Conservation (phyloP, 2,329 filamentous ascomycete genomes). For the Hymenoscyphus occultus region DNA sequence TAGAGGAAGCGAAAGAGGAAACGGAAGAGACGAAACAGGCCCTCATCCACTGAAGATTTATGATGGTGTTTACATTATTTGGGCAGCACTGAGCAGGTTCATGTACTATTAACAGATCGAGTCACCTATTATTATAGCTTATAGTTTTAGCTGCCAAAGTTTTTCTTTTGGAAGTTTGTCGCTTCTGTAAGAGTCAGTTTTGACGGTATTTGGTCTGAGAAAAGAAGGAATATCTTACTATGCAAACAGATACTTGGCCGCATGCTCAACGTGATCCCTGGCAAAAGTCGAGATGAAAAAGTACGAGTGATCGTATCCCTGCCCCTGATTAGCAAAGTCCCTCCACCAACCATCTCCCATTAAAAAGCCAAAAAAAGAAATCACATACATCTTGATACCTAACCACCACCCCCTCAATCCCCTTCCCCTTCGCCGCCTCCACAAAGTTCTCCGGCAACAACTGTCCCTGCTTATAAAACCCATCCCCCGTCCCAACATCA, state of each 20-base stretch:
- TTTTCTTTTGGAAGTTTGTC: slow-evolving; percentile 24
- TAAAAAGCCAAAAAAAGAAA: background rate
- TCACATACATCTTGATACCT: slow-evolving; percentile 71
- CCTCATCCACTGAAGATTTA: background rate
- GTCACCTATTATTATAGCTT: background rate
- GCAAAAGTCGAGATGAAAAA: slow-evolving; percentile 92
- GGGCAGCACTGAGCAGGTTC: background rate
- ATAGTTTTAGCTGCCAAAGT: slow-evolving; percentile 19
- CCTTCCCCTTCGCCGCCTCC: slow-evolving; percentile 71
- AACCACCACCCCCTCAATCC: slow-evolving; percentile 66
- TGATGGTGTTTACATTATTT: background rate
- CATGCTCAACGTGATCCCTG: slow-evolving; percentile 86
- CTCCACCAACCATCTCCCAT: background rate
- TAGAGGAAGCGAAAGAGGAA: background rate
- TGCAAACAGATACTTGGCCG: slow-evolving; percentile 75
- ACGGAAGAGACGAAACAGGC: background rate
- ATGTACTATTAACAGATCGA: background rate
- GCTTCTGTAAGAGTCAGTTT: slow-evolving; percentile 30
- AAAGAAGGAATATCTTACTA: slow-evolving; percentile 44
- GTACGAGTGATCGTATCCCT: slow-evolving; percentile 96
- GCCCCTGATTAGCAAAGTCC: slow-evolving; percentile 20
- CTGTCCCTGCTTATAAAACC: slow-evolving; percentile 94
- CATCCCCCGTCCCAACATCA: slow-evolving; percentile 90
- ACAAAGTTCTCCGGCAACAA: slow-evolving; percentile 91
- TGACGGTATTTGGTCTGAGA: background rate